Conservation (phyloP, 1,284 basidiomycete species). For the Hortiboletus rubellus region DNA sequence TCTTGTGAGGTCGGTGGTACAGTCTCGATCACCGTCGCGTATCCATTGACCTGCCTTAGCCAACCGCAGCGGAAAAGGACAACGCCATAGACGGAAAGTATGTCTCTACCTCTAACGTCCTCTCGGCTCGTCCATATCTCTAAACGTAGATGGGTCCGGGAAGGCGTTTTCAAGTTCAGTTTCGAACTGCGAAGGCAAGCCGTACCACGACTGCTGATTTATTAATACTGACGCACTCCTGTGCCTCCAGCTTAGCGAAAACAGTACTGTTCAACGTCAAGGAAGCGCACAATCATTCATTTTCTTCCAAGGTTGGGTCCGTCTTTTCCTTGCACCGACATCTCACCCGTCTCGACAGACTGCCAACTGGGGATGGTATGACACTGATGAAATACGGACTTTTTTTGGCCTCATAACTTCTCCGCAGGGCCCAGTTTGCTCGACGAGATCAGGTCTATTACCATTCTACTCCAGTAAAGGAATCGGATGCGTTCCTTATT, state of each 20-base stretch:
- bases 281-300: slow-evolving; percentile 83
- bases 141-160: slow-evolving; percentile 68
- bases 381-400: not conserved
- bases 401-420: slow-evolving; percentile 3
- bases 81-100: slow-evolving; percentile 61
- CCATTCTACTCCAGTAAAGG: slow-evolving; percentile 53
- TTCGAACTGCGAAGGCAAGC: slow-evolving; percentile 78
- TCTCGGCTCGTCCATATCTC: not conserved
- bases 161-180: slow-evolving; percentile 80
- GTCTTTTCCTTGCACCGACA: not conserved
- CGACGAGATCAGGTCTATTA: slow-evolving; percentile 74
- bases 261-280: slow-evolving; percentile 60
- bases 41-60: slow-evolving; percentile 42
- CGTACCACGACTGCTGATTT: not conserved
- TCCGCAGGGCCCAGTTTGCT: slow-evolving; percentile 73
- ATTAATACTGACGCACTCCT: not conserved
- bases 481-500: slow-evolving; percentile 70
- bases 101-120: slow-evolving; percentile 16
- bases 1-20: slow-evolving; percentile 67
- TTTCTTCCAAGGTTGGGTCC: slow-evolving; percentile 65
- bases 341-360: slow-evolving; percentile 45
- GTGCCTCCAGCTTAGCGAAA: slow-evolving; percentile 46
- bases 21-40: slow-evolving; percentile 2
- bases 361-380: slow-evolving; percentile 82
- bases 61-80: slow-evolving; percentile 75